Conservation (phyloP, 1,284 basidiomycete species). For the Fomitopsis palustris region DNA sequence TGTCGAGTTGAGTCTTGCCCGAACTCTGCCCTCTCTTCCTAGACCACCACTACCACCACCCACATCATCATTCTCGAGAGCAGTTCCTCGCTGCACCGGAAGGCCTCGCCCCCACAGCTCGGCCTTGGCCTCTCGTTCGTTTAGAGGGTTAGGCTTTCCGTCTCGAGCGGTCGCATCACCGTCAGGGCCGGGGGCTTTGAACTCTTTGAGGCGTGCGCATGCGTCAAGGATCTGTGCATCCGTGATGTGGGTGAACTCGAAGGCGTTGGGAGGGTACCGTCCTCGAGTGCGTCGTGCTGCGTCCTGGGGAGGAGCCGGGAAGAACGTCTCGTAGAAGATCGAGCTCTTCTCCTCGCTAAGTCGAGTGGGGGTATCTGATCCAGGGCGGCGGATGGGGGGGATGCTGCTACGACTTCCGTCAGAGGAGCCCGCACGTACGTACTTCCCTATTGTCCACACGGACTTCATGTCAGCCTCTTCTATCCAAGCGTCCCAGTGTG, state of each 20-base stretch:
- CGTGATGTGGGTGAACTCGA: conserved; percentile 19
- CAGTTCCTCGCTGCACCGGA: no score
- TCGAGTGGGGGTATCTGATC: no score
- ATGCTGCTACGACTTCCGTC: conserved; percentile 31
- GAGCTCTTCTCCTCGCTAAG: conserved; percentile 28
- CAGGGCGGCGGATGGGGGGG: conserved; percentile 21
- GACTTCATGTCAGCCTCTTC: no score
- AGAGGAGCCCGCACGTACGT: conserved; percentile 19
- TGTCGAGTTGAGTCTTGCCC: no score
- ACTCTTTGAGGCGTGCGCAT: conserved; percentile 16
- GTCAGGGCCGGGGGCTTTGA: conserved; percentile 20
- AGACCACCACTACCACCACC: no score
- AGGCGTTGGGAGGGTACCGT: conserved; percentile 10
- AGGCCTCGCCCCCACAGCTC: no score
- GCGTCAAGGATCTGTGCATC: conserved; percentile 18
- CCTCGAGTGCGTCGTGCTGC: conserved; percentile 14
- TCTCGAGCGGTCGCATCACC: no score
- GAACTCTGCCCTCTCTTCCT: no score
- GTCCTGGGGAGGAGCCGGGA: conserved; percentile 16
- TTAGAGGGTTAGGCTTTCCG: no score
- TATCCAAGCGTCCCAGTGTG: conserved; percentile 26
- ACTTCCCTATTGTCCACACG: conserved; percentile 7
- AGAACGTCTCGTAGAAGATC: conserved; percentile 28
- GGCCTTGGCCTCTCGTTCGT: no score
- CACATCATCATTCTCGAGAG: no score